Evolutionary conservation across 2,329 filamentous ascomycete species (phyloP).

Genomic region (Penicillium sp.): DNA sequence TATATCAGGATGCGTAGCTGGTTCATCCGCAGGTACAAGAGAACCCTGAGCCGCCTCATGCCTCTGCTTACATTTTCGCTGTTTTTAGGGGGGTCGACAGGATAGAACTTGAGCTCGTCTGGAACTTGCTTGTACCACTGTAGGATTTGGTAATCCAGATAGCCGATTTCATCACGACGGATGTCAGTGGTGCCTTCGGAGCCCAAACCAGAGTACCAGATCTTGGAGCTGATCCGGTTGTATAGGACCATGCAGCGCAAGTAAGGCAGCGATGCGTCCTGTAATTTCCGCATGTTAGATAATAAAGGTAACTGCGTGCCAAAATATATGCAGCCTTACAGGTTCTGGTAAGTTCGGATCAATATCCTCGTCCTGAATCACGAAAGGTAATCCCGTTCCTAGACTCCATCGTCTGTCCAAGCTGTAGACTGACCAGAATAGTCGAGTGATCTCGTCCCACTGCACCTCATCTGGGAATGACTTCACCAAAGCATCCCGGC

Average conservation of each 20-base stretch:
- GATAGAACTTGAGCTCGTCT: constrained; percentile 61
- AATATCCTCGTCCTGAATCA: constrained; percentile 80
- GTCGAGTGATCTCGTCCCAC: constrained; percentile 63
- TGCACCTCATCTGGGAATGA: constrained; percentile 67
- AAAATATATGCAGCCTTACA: constrained; percentile 47
- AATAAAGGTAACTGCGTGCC: not conserved
- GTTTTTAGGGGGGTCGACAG: constrained; percentile 49
- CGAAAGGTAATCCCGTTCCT: constrained; percentile 82
- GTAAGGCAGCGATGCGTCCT: constrained; percentile 59
- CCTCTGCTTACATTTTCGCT: constrained; percentile 59
- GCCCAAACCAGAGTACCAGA: constrained; percentile 77
- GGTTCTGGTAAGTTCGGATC: constrained; percentile 76
- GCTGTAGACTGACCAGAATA: constrained; percentile 85
- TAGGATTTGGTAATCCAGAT: constrained; percentile 77
- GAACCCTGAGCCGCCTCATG: constrained; percentile 70
- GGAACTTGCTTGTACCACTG: constrained; percentile 81
- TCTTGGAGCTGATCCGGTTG: constrained; percentile 76
- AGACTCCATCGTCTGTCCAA: constrained; percentile 86
- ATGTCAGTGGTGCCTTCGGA: constrained; percentile 65
- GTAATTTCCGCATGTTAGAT: constrained; percentile 1
- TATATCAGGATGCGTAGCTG: constrained; percentile 89
- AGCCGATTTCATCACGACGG: constrained; percentile 71
- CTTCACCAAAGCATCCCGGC: constrained; percentile 67
- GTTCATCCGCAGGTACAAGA: constrained; percentile 82
- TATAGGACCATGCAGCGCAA: constrained; percentile 82